phyloP scores from a whole-genome alignment of 257 asterid genomes.

The Petunia axillaris region DNA sequence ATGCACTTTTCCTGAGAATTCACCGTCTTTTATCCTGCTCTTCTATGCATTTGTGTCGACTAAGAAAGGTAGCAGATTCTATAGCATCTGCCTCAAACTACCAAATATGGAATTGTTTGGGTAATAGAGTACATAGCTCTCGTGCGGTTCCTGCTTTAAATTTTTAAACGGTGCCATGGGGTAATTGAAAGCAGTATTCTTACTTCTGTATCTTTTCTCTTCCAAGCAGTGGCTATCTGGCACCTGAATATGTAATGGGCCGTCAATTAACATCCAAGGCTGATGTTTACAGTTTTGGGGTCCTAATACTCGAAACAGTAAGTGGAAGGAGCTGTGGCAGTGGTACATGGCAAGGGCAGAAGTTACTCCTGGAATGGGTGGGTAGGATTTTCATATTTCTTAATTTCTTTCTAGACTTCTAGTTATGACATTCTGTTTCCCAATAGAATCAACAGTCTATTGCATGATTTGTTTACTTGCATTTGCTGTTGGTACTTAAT shows the following conservation, averaged over 20 bases:
- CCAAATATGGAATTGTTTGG: background rate
- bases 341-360: conserved; percentile 60
- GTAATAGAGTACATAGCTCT: background rate
- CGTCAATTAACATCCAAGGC: conserved; percentile 93
- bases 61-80: background rate
- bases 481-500: background rate
- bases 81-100: background rate
- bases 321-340: conserved; percentile 73
- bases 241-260: conserved; percentile 96
- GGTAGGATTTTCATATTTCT: conserved; percentile 31
- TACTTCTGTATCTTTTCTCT: conserved; percentile 27
- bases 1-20: background rate
- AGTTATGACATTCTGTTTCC: background rate
- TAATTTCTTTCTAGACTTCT: conserved; percentile 12
- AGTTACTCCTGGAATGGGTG: conserved; percentile 80
- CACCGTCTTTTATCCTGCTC: background rate
- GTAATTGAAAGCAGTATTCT: conserved; percentile 22
- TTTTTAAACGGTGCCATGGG: background rate
- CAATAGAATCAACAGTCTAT: background rate
- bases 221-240: conserved; percentile 86
- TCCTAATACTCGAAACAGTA: conserved; percentile 75
- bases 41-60: background rate
- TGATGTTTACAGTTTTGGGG: conserved; percentile 88
- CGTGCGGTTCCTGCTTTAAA: background rate
- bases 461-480: conserved; percentile 11